A percentile compares a stretch with the other conserved stretches of the same genome.
phyloP scores from a whole-genome alignment of 805 yeast genomes.

The Tetrapisispora nanseiensis region DNA sequence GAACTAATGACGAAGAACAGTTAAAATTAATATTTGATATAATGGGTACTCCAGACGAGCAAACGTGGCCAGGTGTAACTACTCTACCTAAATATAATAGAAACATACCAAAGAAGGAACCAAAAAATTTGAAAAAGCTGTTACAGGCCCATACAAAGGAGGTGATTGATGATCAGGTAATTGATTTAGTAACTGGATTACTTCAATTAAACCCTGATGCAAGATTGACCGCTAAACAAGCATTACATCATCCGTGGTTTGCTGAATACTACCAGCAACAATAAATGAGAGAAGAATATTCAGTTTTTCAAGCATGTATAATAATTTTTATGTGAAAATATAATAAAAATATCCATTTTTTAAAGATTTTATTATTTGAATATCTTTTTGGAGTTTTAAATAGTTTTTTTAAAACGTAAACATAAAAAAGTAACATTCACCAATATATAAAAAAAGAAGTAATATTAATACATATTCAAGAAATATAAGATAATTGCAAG shows the following conservation, averaged over 20 bases:
- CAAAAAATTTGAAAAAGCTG: slow-evolving; percentile 45
- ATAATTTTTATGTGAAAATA: too few relatives aligned
- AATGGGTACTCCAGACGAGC: slow-evolving; percentile 90
- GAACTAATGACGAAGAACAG: slow-evolving; percentile 96
- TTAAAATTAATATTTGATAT: slow-evolving; percentile 85
- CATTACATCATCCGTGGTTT: slow-evolving; percentile 38
- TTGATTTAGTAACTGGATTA: slow-evolving; percentile 29
- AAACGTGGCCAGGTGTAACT: slow-evolving; percentile 88
- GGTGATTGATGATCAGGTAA: slow-evolving; percentile 20
- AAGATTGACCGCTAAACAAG: slow-evolving; percentile 43
- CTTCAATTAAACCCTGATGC: slow-evolving; percentile 45
- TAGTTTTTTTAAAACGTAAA: too few relatives aligned
- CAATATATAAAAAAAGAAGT: too few relatives aligned
- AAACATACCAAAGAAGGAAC: slow-evolving; percentile 84
- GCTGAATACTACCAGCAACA: slow-evolving; percentile 26
- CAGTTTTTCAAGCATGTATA: background rate
- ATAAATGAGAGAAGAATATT: too few relatives aligned
- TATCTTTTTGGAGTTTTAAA: background rate
- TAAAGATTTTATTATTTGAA: background rate
- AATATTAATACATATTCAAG: too few relatives aligned
- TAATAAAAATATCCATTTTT: background rate
- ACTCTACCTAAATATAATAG: slow-evolving; percentile 88
- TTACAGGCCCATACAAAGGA: slow-evolving; percentile 24
- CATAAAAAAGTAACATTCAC: too few relatives aligned
- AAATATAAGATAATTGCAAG: too few relatives aligned